Conservation (phyloP, 495 filamentous ascomycete genomes). For the Talaromyces trachyspermus region DNA sequence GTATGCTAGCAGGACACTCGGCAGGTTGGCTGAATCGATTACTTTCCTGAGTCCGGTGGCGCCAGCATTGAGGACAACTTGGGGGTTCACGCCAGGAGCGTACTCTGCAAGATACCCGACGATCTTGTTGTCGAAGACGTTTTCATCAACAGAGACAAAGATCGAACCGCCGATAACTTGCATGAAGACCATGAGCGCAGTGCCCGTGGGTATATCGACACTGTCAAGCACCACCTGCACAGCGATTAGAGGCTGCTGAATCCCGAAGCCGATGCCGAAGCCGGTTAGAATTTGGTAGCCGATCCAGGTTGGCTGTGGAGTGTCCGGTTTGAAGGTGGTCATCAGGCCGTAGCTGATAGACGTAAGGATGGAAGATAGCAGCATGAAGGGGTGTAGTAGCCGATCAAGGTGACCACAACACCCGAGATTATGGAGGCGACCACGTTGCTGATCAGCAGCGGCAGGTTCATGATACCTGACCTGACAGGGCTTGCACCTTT, state of each 20-base stretch:
- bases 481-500: slow-evolving; percentile 17
- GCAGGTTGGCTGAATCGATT: slow-evolving; percentile 10
- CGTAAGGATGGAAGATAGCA: slow-evolving; percentile 16
- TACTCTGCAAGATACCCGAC: slow-evolving; percentile 2
- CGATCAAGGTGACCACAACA: slow-evolving; percentile 17
- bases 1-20: slow-evolving; percentile 18
- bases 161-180: background rate
- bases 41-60: slow-evolving; percentile 16
- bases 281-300: background rate
- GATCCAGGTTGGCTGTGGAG: background rate
- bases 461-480: slow-evolving; percentile 27
- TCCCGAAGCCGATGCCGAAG: background rate
- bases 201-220: background rate
- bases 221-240: slow-evolving; percentile 1
- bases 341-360: slow-evolving; percentile 18
- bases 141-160: background rate
- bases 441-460: slow-evolving; percentile 14
- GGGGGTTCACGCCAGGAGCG: slow-evolving; percentile 3
- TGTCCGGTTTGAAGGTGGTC: background rate
- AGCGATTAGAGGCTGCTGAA: slow-evolving; percentile 1
- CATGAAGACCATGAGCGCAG: slow-evolving; percentile 1
- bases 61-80: slow-evolving; percentile 4
- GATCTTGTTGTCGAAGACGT: slow-evolving; percentile 21
- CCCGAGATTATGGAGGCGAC: slow-evolving; percentile 14
- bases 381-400: slow-evolving; percentile 50